Base-by-base conservation (phyloP, 2,329 filamentous ascomycete genomes). In the Anthostomella pinea region DNA sequence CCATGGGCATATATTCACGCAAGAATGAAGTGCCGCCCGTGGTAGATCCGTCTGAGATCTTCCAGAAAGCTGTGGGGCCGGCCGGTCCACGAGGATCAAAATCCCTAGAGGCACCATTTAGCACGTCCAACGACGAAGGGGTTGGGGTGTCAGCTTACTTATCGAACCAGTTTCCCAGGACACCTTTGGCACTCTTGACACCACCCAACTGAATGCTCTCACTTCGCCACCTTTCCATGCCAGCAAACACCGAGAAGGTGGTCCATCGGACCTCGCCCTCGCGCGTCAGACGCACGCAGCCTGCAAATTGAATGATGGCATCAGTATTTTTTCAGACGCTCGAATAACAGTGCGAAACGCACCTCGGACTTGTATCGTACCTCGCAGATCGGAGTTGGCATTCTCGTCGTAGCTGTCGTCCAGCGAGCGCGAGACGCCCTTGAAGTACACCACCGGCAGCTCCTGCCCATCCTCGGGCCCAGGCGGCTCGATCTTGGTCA, bases 1-100 rank as follows among this genome's bases (percentile, higher is more conserved):
- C 13, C 17, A 17, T 29, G n/a, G 25, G 25, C 21, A 16, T 27
- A 11, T 7, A 22, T 22, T 22, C 21, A 11, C 11, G 21, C 11
- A 22, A 27, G 8, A 27, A 27, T 13, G 10, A 13, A 8, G 13
- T 8, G 15, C 31, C 18, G 5, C 15, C n/a, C 8, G 17, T 16
- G 25, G 10, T 16, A 5, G 19, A 38, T 11, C 63, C 60, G 47
- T 85, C 79, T 27, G 69, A 75, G 8, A 82, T 67, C 62, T 90
- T 90, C 85, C 85, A 91, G 52, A 87, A 88, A 0, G 81, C 82
- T 2, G 82, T 87, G 2, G 85, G 85, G 0, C 85, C 85, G 2
- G 75, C 83, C 0, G 85, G 85, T 0, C 85, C 85, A 49, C 82
- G 76, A 1, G 66, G 58, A 43, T 85, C 80, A 49, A 77, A 82